Base-by-base conservation (phyloP, 2,329 filamentous ascomycete genomes). In the Aspergillus fischeri region DNA sequence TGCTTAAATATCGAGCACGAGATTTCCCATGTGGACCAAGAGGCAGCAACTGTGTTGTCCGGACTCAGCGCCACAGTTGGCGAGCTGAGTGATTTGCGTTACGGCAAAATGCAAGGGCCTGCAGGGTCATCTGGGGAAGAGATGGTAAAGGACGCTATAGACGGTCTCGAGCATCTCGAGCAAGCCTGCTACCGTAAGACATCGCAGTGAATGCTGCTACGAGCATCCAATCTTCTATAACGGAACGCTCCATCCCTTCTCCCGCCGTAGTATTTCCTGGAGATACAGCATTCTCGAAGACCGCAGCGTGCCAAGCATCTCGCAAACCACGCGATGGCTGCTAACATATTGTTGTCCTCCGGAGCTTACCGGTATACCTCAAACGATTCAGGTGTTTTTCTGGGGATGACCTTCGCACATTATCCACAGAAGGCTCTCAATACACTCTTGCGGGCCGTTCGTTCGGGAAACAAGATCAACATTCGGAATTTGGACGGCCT, bases 71-170 rank as follows among this genome's bases (percentile, higher is more conserved):
- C 85, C 55, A 87, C 82, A 0, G 82, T 94, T 17, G 88, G 88
- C 32, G 85, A 83, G 50, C 77, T 96, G 70, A 95, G 91, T 72
- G 90, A 95, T 73, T 79, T 96, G 55, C 86, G 90, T 49, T 93
- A 94, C 67, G 91, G 92, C 41, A 86, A 86, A 55, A 82, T 94
- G 57, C 73, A 75, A 42, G 76, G 75, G 25, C 70, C 77, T 25
- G 70, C 73, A 24, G 76, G 73, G 10, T 81, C 83, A 38, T 88
- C 89, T 61, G 62, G 60, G 25, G 73, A 80, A 24, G 80, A 85
- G 58, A 75, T 92, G 32, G 80, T 80, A 27, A 81, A 85, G 49
- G 87, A 92, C 63, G 83, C 91, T 29, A 76, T 91, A 20, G 83
- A 87, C 49, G 87, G 87, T 5, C 76, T 94, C 38, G 77, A 80